phyloP scores from a whole-genome alignment of 352 stramenopile species.

The Globisporangium nodosum region DNA sequence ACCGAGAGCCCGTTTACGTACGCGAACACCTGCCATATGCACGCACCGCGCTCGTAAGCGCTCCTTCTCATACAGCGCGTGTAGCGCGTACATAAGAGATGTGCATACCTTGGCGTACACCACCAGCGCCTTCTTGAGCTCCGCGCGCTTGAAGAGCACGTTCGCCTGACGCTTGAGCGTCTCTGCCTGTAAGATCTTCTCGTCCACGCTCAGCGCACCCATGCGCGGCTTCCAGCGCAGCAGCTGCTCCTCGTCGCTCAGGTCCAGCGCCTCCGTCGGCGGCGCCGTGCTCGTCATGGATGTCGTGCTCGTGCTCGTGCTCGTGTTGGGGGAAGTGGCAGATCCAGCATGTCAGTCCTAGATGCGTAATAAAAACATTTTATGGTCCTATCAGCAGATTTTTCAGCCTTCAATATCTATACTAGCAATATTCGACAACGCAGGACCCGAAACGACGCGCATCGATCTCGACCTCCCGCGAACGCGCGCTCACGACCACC shows the following conservation, averaged over 20 bases:
- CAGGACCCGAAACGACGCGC: too few species aligned
- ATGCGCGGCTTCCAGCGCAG: conserved; percentile 63
- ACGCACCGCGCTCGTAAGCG: too few species aligned
- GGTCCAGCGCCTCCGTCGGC: conserved; percentile 1
- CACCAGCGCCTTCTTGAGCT: conserved; percentile 54
- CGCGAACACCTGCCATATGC: conserved; percentile 44
- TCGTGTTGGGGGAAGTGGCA: too few species aligned
- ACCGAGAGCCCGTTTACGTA: conserved; percentile 80
- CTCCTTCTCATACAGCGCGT: too few species aligned
- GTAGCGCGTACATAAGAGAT: neutral
- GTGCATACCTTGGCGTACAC: conserved; percentile 47
- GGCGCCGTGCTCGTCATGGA: neutral
- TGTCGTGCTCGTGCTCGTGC: neutral
- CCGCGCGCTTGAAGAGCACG: conserved; percentile 45
- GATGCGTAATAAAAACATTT: too few species aligned
- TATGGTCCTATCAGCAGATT: too few species aligned
- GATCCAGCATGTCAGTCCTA: too few species aligned
- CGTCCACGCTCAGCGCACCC: conserved; percentile 46
- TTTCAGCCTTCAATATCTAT: neutral
- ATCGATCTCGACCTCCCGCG: too few species aligned
- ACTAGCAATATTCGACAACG: conserved; percentile 1
- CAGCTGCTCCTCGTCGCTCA: conserved; percentile 43
- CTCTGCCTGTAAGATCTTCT: conserved; percentile 72
- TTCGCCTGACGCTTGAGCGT: conserved; percentile 80
- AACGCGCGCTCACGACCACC: too few species aligned